phyloP scores from a whole-genome alignment of 805 yeast species.

The Wickerhamiella qilinensis region DNA sequence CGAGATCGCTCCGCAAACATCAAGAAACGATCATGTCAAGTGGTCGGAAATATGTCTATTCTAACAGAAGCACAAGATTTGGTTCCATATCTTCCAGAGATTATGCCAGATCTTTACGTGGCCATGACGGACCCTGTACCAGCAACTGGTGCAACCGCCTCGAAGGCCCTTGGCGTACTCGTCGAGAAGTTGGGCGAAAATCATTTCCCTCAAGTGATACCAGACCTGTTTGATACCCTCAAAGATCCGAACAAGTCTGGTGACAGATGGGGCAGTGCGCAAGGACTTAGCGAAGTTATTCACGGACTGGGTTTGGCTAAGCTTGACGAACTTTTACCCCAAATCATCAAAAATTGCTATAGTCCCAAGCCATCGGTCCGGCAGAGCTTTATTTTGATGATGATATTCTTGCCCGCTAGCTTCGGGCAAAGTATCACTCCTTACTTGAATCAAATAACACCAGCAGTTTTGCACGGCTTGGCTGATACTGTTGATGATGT shows the following conservation, averaged over 20 bases:
- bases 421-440: conserved; percentile 79
- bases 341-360: conserved; percentile 54
- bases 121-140: conserved; percentile 99
- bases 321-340: conserved; percentile 78
- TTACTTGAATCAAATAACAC: conserved; percentile 67
- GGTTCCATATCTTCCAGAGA: conserved; percentile 60
- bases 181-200: conserved; percentile 96
- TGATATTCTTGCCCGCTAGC: conserved; percentile 83
- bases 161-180: conserved; percentile 89
- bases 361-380: conserved; percentile 56
- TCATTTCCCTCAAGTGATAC: conserved; percentile 79
- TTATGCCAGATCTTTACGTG: conserved; percentile 68
- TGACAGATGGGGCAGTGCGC: conserved; percentile 93
- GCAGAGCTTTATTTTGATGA: conserved; percentile 82
- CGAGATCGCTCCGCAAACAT: conserved; percentile 84
- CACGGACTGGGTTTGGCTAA: conserved; percentile 80
- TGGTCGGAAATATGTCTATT: conserved; percentile 97
- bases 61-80: conserved; percentile 79
- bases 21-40: conserved; percentile 88
- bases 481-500: conserved; percentile 82
- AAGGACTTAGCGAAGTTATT: conserved; percentile 85
- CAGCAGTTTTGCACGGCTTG: conserved; percentile 80
- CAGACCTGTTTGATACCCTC: conserved; percentile 58
- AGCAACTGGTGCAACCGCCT: conserved; percentile 90
- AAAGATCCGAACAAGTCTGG: conserved; percentile 68